A percentile compares a stretch with the other conserved stretches of the same genome.
Conservation (phyloP, 1,284 basidiomycete genomes). For the Termitomyces sp. region DNA sequence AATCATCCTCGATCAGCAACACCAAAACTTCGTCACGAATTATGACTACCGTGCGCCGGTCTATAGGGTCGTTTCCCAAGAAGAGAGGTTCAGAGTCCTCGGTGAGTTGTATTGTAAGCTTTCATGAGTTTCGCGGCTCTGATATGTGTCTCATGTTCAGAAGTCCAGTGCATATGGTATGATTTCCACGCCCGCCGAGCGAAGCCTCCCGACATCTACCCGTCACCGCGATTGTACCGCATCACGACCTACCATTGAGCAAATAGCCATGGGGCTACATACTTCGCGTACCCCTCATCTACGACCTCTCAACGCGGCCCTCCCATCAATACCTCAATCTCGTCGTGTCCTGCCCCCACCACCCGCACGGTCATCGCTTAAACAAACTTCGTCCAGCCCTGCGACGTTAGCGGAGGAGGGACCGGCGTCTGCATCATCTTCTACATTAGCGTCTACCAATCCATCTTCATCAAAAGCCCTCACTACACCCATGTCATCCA, state of each 20-base stretch:
- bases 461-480: slow-evolving; percentile 19
- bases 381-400: slow-evolving; percentile 37
- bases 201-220: slow-evolving; percentile 22
- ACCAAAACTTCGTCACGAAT: slow-evolving; percentile 33
- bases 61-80: slow-evolving; percentile 30
- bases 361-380: slow-evolving; percentile 58
- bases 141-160: slow-evolving; percentile 11
- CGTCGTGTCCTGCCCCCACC: slow-evolving; percentile 41
- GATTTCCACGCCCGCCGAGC: slow-evolving; percentile 52
- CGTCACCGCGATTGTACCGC: slow-evolving; percentile 35
- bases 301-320: slow-evolving; percentile 30
- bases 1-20: slow-evolving; percentile 12
- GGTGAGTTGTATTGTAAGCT: slow-evolving; percentile 18
- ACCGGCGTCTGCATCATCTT: slow-evolving; percentile 42
- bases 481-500: slow-evolving; percentile 32
- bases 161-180: slow-evolving; percentile 29
- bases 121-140: background rate
- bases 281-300: slow-evolving; percentile 68
- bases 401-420: slow-evolving; percentile 33
- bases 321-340: slow-evolving; percentile 23
- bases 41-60: slow-evolving; percentile 39
- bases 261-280: slow-evolving; percentile 73
- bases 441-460: slow-evolving; percentile 41
- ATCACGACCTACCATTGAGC: slow-evolving; percentile 59
- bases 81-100: slow-evolving; percentile 26